Evolutionary conservation across 768 basidiomycete species (phyloP), one percentile per base, ranked within the genome.

Genomic region (Suillus tomentosus): DNA sequence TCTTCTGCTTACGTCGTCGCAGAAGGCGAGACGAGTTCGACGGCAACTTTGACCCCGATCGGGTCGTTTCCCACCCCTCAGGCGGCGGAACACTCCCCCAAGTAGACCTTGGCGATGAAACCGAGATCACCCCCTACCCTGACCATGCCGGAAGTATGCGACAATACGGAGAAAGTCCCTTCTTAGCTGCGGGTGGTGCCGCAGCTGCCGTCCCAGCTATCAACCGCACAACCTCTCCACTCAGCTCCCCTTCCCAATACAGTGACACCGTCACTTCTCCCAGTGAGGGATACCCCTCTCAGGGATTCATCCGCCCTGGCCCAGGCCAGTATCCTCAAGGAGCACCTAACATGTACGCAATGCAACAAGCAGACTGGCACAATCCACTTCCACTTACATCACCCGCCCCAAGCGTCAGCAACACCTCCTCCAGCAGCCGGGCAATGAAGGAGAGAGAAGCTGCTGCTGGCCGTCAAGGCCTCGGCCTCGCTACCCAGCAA

Each of bases 21-120:
- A 56, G 43, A 10, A 67, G 66, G 54, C 68, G 65, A 40, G 77
- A 81, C 62, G 82, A 84, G 34, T 83, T 83, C 54, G 82, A 83
- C 62, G 82, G 82, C 59, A 76, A 83, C 74, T 83, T 83, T 64
- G 82, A 83, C 45, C 82, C 82, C 0, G 82, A 83, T 64, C 78
- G 77, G 6, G 77, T 83, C 48, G 65, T 76, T 3, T 70, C 69
- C 13, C 75, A 74, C 39, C 42, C 17, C n/a, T 73, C 57, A 39
- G 69, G 69, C 5, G 73, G 71, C 19, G 70, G 67, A 48, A 76
- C 71, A 0, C 69, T 76, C 19, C 75, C 76, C 3, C 45, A 55
- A 1, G 60, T 76, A 60, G 72, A 74, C 60, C 70, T 73, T 14
- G 66, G 69, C 54, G 58, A 72, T n/a, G 69, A 82, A 68, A 78